Evolutionary conservation across 2,329 filamentous ascomycete genomes (phyloP).

Genomic region (Rutstroemia sp.): DNA sequence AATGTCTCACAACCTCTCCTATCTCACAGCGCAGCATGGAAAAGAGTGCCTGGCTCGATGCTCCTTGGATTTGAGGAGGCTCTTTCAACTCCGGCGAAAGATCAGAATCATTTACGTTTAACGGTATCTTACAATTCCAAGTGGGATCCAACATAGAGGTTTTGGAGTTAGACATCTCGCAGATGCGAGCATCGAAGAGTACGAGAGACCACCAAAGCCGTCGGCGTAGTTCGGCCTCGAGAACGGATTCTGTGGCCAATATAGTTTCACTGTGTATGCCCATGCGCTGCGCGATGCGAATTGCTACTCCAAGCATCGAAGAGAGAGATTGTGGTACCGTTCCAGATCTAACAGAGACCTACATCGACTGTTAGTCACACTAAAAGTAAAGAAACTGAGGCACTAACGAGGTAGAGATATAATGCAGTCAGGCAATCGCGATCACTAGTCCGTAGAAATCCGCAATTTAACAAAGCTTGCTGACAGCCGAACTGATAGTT

Average conservation of each 20-base stretch:
- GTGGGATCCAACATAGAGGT: slow-evolving; percentile 31
- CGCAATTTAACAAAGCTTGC: slow-evolving; percentile 38
- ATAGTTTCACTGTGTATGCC: slow-evolving; percentile 58
- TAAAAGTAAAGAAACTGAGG: not conserved
- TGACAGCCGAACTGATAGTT: slow-evolving; percentile 39
- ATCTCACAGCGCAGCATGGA: slow-evolving; percentile 49
- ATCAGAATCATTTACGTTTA: slow-evolving; percentile 57
- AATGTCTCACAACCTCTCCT: slow-evolving; percentile 34
- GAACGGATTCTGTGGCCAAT: slow-evolving; percentile 39
- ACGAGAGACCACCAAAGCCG: slow-evolving; percentile 68
- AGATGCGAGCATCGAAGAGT: slow-evolving; percentile 60
- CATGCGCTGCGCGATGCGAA: slow-evolving; percentile 61
- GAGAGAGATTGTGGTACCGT: slow-evolving; percentile 55
- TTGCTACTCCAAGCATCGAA: slow-evolving; percentile 56
- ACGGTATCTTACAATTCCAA: slow-evolving; percentile 49
- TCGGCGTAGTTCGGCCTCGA: slow-evolving; percentile 63
- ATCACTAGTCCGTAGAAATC: slow-evolving; percentile 35
- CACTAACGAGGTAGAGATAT: slow-evolving; percentile 44
- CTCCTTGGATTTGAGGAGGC: slow-evolving; percentile 39
- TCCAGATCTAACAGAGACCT: slow-evolving; percentile 21
- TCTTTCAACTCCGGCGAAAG: slow-evolving; percentile 51
- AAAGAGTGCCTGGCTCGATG: slow-evolving; percentile 55
- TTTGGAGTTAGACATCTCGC: slow-evolving; percentile 54
- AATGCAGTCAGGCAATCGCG: slow-evolving; percentile 43
- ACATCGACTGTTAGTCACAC: slow-evolving; percentile 11